Evolutionary conservation across 148 eudicot genomes (phyloP).

Genomic region (Oxyria digyna): DNA sequence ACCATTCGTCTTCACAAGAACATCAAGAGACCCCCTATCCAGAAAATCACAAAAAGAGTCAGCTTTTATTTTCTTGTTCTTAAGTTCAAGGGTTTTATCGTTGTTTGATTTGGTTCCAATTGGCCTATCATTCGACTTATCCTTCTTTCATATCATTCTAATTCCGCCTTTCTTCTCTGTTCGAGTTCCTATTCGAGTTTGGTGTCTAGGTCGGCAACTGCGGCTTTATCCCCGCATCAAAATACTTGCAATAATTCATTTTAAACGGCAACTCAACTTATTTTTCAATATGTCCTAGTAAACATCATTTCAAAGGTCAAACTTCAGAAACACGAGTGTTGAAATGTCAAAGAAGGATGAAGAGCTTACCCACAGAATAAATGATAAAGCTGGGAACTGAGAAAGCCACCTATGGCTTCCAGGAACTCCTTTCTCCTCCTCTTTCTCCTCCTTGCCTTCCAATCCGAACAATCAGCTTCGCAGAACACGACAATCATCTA

Average conservation of each 20-base stretch:
- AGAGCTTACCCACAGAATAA: not conserved
- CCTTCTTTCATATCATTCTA: too few relatives aligned
- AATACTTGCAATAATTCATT: not conserved
- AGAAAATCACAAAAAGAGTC: too few relatives aligned
- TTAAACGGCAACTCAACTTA: not conserved
- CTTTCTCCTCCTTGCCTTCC: not conserved
- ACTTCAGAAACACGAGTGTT: not conserved
- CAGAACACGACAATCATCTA: constrained; percentile 18
- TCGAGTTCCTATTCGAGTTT: too few relatives aligned
- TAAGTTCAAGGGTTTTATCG: too few relatives aligned
- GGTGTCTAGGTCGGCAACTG: too few relatives aligned
- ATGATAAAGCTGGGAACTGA: not conserved
- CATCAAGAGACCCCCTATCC: too few relatives aligned
- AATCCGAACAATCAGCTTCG: not conserved
- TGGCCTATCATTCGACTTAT: too few relatives aligned
- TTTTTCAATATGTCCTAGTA: not conserved
- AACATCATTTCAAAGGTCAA: not conserved
- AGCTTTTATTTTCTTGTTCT: too few relatives aligned
- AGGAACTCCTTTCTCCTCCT: constrained; percentile 1
- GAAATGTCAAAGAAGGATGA: not conserved
- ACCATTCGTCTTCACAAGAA: too few relatives aligned
- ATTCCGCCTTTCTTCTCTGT: too few relatives aligned
- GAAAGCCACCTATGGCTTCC: not conserved
- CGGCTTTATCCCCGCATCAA: too few relatives aligned
- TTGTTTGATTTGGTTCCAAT: too few relatives aligned